A percentile compares a stretch with the other conserved stretches of the same genome.
Evolutionary conservation across 305 asterid species (phyloP).

Genomic region (Rubia occidens): DNA sequence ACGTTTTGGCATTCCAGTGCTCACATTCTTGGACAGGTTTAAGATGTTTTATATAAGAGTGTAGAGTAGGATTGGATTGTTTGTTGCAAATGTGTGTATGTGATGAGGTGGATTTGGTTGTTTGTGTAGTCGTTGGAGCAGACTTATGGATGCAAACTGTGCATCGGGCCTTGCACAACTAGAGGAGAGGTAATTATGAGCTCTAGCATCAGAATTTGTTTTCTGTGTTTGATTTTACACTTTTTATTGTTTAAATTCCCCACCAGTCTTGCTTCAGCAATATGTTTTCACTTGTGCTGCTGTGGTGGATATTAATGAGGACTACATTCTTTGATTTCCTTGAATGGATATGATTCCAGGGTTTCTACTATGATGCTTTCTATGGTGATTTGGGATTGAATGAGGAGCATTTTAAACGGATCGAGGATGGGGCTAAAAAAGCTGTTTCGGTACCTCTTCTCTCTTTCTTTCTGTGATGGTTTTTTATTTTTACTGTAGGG

Average conservation of each 20-base stretch:
- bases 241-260: background rate
- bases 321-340: background rate
- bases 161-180: slow-evolving; percentile 89
- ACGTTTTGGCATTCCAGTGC: slow-evolving; percentile 85
- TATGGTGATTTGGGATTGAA: slow-evolving; percentile 82
- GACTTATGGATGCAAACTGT: slow-evolving; percentile 76
- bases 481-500: background rate
- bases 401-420: slow-evolving; percentile 74
- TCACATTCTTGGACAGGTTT: slow-evolving; percentile 64
- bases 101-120: too few species aligned
- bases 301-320: background rate
- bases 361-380: slow-evolving; percentile 91
- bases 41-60: too few species aligned
- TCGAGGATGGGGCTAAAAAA: slow-evolving; percentile 66
- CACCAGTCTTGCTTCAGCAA: background rate
- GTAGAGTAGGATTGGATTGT: too few species aligned
- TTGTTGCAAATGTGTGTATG: too few species aligned
- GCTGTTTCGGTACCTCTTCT: slow-evolving; percentile 50
- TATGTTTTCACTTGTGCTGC: background rate
- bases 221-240: background rate
- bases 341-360: slow-evolving; percentile 30
- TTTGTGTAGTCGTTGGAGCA: slow-evolving; percentile 58
- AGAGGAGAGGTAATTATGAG: slow-evolving; percentile 65
- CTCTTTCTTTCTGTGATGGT: background rate
- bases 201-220: background rate